A percentile compares a stretch with the other conserved stretches of the same genome.
These are phyloP conservation scores for Rosa lucieae DNA, from an alignment of 306 rosid genomes.

Conservation along the genomic window DNA sequence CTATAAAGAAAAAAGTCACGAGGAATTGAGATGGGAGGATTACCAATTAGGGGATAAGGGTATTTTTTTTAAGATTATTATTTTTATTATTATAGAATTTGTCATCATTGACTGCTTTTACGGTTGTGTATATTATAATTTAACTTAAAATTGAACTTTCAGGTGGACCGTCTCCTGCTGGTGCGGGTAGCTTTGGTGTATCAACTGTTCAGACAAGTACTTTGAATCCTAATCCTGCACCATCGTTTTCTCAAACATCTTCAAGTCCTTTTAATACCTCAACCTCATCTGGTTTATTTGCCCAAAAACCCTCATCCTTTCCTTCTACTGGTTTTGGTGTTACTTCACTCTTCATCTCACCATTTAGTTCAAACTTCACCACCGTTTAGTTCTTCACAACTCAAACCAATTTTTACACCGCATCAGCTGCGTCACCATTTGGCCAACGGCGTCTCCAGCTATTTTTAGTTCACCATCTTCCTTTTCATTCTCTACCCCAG, in stretches of 20 bases:
- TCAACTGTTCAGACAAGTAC: slow-evolving; percentile 53
- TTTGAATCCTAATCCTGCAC: slow-evolving; percentile 52
- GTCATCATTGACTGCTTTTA: slow-evolving; percentile 2
- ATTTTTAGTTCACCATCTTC: slow-evolving; percentile 38
- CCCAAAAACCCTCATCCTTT: slow-evolving; percentile 57
- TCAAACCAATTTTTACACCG: slow-evolving; percentile 47
- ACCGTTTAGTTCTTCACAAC: slow-evolving; percentile 49
- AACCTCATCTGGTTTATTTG: slow-evolving; percentile 62
- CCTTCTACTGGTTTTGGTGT: slow-evolving; percentile 45
- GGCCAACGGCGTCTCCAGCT: slow-evolving; percentile 48
- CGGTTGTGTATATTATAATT: neutral
- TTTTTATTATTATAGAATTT: neutral
- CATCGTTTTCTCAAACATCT: slow-evolving; percentile 61
- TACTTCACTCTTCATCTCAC: slow-evolving; percentile 49
- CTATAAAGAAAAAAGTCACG: slow-evolving; percentile 91
- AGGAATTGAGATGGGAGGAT: slow-evolving; percentile 98
- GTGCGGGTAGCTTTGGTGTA: slow-evolving; percentile 49
- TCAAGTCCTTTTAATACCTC: slow-evolving; percentile 60
- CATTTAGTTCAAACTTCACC: slow-evolving; percentile 63
- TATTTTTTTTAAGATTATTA: neutral
- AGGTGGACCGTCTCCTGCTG: slow-evolving; percentile 84
- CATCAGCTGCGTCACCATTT: slow-evolving; percentile 38
- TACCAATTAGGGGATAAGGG: slow-evolving; percentile 94
- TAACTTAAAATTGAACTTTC: slow-evolving; percentile 17
- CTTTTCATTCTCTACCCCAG: slow-evolving; percentile 51